Evolutionary conservation across 2,329 filamentous ascomycete genomes (phyloP), one percentile per base, ranked within the genome.

Genomic region (Beauveria scarabaeidicola): DNA sequence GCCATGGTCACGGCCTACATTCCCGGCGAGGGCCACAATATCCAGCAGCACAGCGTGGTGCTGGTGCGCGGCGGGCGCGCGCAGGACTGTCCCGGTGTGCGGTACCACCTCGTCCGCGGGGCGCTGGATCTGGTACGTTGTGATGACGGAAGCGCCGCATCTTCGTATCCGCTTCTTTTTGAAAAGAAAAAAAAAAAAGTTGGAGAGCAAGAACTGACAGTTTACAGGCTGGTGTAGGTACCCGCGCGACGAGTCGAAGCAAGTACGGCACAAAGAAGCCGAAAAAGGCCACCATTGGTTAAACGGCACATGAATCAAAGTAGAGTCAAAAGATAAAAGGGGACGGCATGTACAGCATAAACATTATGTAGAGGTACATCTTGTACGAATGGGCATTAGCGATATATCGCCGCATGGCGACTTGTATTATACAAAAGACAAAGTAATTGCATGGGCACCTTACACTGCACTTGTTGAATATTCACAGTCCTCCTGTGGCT

Each of bases 191-290:
- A 15, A 36, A n/a, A 21, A 21, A 10, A 27, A 21, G 40, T 40
- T 3, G 29, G 38, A 10, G 43, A 44, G n/a, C 15, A 46, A 47
- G 15, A 43, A 61, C 63, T 66, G 61, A 68, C 61, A 51, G 9
- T 21, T 9, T 62, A 13, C 64, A 97, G 93, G 91, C 91, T 70
- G 94, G 94, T 79, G 94, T 99, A 65, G 87, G 86, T 23, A 94
- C 86, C 73, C 82, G 94, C 66, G 83, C 88, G 69, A 90, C 87
- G 23, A 91, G 89, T 73, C 83, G 94, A 69, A 97, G 91, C 69
- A 99, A 99, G 77, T 99, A 96, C 72, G 94, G 94, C 62, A 96
- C 94, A 53, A 99, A 99, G 86, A 97, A 97, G 80, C 93, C 94
- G 0, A 97, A 97, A 87, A 86, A 86, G 73, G 86, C 87, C 23